phyloP scores from a whole-genome alignment of 1,284 basidiomycete species.

The Microbotryum silenes-acaulis region DNA sequence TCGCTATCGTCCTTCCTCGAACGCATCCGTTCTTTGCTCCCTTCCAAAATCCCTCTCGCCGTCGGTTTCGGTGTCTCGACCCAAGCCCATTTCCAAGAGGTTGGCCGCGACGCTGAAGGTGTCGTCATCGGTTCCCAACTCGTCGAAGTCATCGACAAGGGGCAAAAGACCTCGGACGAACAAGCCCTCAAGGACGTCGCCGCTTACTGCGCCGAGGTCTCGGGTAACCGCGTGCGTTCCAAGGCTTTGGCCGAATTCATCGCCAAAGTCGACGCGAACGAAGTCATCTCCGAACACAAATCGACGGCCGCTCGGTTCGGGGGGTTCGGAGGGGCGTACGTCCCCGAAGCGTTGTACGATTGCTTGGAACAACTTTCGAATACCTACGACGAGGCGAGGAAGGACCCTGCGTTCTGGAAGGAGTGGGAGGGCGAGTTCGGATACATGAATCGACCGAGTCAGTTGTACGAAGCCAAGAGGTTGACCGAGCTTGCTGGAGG shows the following conservation, averaged over 20 bases:
- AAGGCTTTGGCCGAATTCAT: conserved; percentile 7
- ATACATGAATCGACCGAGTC: conserved; percentile 73
- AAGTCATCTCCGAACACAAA: conserved; percentile 50
- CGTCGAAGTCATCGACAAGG: conserved; percentile 66
- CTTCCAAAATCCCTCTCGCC: conserved; percentile 73
- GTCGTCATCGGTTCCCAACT: conserved; percentile 89
- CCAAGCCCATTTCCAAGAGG: conserved; percentile 80
- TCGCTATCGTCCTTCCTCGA: conserved; percentile 39
- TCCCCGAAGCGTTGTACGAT: conserved; percentile 88
- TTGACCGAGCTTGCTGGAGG: conserved; percentile 70
- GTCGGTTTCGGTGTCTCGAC: conserved; percentile 96
- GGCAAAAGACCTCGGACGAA: conserved; percentile 37
- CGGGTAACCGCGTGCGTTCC: conserved; percentile 21
- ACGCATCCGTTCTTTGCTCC: conserved; percentile 48
- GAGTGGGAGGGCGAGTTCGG: conserved; percentile 83
- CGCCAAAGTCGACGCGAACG: conserved; percentile 13
- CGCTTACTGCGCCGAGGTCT: conserved; percentile 23
- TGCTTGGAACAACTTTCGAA: conserved; percentile 84
- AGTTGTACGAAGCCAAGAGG: conserved; percentile 65
- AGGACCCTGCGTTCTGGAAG: conserved; percentile 85
- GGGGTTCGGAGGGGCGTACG: conserved; percentile 93
- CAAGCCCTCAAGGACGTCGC: conserved; percentile 21
- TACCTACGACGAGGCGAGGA: conserved; percentile 76
- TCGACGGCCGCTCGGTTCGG: conserved; percentile 74
- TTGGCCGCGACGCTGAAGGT: conserved; percentile 73